Evolutionary conservation across 106 monocot species (phyloP).

Genomic region (Chionographis japonica): DNA sequence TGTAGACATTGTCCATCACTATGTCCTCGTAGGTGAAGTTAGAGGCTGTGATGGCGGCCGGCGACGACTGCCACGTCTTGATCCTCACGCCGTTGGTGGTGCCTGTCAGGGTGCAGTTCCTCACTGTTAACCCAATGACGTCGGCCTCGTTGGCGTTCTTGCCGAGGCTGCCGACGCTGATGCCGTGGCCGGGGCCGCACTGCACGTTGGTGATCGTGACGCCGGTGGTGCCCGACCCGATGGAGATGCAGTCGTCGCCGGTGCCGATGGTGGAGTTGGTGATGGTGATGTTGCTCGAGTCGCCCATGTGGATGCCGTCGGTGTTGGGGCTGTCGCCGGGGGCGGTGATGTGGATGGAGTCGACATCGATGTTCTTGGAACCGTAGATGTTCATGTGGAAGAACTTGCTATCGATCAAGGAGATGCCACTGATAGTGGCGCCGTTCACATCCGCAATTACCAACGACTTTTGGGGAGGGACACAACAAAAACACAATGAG

Average conservation of each 20-base stretch:
- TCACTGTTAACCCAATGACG: conserved; percentile 21
- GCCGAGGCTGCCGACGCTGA: conserved; percentile 52
- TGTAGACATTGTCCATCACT: conserved; percentile 16
- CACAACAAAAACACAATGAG: background rate
- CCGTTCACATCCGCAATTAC: background rate
- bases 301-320: conserved; percentile 66
- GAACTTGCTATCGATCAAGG: conserved; percentile 62
- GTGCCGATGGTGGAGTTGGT: conserved; percentile 24
- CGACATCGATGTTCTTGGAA: conserved; percentile 22
- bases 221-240: conserved; percentile 20
- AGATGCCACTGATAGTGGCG: conserved; percentile 30
- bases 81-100: conserved; percentile 44
- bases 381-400: conserved; percentile 39
- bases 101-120: conserved; percentile 32
- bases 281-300: conserved; percentile 28
- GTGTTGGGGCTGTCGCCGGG: conserved; percentile 69
- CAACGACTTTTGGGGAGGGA: too few relatives aligned
- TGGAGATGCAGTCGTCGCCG: conserved; percentile 34
- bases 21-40: conserved; percentile 14
- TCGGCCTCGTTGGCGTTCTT: conserved; percentile 19
- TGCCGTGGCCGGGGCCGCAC: conserved; percentile 52
- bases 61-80: conserved; percentile 45
- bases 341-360: conserved; percentile 33
- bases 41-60: background rate
- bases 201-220: conserved; percentile 4